Evolutionary conservation across 1,139 yeast genomes (phyloP), one percentile per base, ranked within the genome.

Genomic region (Candida anutae): DNA sequence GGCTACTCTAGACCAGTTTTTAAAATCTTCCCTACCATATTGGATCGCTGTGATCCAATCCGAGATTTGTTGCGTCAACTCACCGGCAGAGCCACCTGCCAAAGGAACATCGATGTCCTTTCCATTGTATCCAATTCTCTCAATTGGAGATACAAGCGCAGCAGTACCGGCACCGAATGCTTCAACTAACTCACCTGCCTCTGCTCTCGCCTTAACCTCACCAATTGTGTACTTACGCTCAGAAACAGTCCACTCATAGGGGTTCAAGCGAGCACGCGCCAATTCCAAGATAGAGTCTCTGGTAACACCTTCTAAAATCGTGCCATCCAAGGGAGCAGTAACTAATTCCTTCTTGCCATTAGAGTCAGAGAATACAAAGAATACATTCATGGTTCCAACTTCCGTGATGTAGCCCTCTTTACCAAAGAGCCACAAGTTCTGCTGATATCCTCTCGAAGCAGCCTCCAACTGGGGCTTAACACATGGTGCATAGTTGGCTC

Each of bases 121-220:
- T 30, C 80, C 90, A 36, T 70, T 67, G 74, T 76, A 90, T 34
- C 88, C 90, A 49, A 90, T 83, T 44, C 73, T 81, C 56, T 81
- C 75, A 49, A 90, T 85, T 42, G 97, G 97, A 22, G 95, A 77
- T 26, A 90, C 97, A 51, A 88, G 77, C 23, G 97, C 97, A 31
- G 98, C 97, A 31, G 98, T 90, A 47, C 98, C 97, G 13, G 95
- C 69, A 43, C 98, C 98, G 49, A 90, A 90, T 10, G 95, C 95
- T 64, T 90, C 97, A 6, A 87, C 73, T 47, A 90, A 71, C 52
- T 82, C 80, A 33, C 95, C 95, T 54, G 77, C 74, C 23, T 59
- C 62, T 27, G 95, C 80, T 46, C 74, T 75, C 45, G 82, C 87
- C 31, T 69, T 70, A 32, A 90, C 82, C 60, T 90, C 97, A 38